Conservation (phyloP, 2,329 filamentous ascomycete species). For the Penicillium fuscoglaucum region DNA sequence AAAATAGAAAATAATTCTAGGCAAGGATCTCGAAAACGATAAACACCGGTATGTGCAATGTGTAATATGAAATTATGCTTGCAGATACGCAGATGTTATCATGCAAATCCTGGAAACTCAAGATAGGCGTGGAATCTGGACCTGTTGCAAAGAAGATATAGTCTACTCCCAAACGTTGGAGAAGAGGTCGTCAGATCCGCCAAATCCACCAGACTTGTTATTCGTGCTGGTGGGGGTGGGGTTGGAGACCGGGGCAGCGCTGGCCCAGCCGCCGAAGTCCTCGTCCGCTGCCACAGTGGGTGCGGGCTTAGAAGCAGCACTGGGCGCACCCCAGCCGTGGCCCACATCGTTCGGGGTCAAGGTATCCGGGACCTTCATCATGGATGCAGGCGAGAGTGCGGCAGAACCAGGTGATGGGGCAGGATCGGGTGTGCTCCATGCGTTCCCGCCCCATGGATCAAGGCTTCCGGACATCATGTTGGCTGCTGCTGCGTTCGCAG, state of each 20-base stretch:
- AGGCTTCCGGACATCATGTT: constrained; percentile 44
- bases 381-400: constrained; percentile 34
- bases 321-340: constrained; percentile 61
- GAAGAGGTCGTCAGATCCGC: constrained; percentile 77
- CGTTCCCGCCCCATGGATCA: constrained; percentile 85
- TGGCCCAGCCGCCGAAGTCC: constrained; percentile 95
- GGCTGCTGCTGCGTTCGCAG: constrained; percentile 47
- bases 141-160: constrained; percentile 24
- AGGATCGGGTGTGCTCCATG: constrained; percentile 70
- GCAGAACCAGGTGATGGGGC: constrained; percentile 48
- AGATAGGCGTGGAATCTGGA: background rate
- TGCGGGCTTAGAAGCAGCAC: constrained; percentile 36
- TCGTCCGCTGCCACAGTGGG: constrained; percentile 83
- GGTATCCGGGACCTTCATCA: constrained; percentile 48
- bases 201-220: constrained; percentile 61
- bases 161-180: constrained; percentile 88
- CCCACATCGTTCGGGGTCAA: constrained; percentile 62
- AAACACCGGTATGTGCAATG: constrained; percentile 18
- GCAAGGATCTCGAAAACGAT: background rate
- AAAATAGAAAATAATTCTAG: constrained; percentile 1
- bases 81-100: constrained; percentile 15
- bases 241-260: constrained; percentile 60
- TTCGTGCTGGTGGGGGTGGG: constrained; percentile 41
- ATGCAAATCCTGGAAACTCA: constrained; percentile 10
- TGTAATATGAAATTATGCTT: background rate